These are phyloP conservation scores for Circinella minor DNA, from an alignment of 371 early-diverging fungal genomes.

Conservation along the genomic window DNA sequence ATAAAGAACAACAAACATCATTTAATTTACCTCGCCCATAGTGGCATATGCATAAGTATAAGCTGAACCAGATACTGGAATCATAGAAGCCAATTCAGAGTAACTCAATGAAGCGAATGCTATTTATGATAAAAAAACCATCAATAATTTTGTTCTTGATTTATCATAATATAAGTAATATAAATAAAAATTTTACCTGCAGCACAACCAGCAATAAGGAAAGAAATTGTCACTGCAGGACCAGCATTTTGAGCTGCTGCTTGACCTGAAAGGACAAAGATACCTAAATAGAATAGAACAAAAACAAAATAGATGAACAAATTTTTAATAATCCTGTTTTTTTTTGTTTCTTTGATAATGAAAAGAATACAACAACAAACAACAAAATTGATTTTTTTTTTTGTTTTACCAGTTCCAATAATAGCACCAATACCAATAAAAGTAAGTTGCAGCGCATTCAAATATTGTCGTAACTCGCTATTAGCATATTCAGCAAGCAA, in stretches of 20 bases:
- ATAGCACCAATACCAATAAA: conserved; percentile 75
- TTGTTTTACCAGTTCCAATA: conserved; percentile 68
- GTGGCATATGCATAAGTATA: conserved; percentile 87
- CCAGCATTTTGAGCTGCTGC: conserved; percentile 82
- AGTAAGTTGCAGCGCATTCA: conserved; percentile 49
- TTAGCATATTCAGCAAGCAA: conserved; percentile 50
- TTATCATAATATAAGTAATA: too few relatives aligned
- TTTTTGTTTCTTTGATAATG: too few relatives aligned
- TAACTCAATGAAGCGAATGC: conserved; percentile 80
- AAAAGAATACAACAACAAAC: too few relatives aligned
- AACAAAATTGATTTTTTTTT: too few relatives aligned
- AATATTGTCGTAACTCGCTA: conserved; percentile 50
- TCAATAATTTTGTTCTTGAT: background rate
- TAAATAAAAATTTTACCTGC: conserved; percentile 37
- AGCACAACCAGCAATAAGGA: conserved; percentile 73
- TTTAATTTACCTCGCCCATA: conserved; percentile 67
- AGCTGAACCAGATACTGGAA: conserved; percentile 85
- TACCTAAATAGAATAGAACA: conserved; percentile 67
- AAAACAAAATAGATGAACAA: conserved; percentile 17
- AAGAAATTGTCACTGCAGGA: conserved; percentile 80
- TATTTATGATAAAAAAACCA: conserved; percentile 5
- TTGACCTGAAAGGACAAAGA: conserved; percentile 69
- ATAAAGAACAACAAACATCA: too few relatives aligned
- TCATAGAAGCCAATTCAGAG: conserved; percentile 83
- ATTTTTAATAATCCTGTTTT: too few relatives aligned